phyloP scores from a whole-genome alignment of 345 rosid species.

The Trapa incisa region DNA sequence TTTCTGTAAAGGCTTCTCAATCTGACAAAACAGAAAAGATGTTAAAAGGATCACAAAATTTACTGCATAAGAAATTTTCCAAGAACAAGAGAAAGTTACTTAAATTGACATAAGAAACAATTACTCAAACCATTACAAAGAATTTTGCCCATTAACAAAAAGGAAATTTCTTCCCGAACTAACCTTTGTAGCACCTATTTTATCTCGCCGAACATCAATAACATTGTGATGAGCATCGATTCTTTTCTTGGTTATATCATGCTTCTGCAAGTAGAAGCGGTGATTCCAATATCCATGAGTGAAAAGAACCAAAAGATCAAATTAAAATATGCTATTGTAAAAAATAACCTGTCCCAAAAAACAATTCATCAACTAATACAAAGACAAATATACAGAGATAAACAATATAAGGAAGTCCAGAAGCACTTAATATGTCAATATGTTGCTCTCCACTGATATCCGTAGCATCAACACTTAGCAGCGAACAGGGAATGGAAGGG shows the following conservation, averaged over 20 bases:
- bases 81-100: not conserved
- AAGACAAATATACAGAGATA: not conserved
- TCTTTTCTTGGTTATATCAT: conserved; percentile 55
- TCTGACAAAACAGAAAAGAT: conserved; percentile 15
- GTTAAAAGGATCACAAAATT: not conserved
- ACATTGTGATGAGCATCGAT: conserved; percentile 46
- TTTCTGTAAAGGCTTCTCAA: conserved; percentile 51
- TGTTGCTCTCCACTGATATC: conserved; percentile 75
- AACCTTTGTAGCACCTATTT: conserved; percentile 51
- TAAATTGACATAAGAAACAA: not conserved
- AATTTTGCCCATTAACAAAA: not conserved
- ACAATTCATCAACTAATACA: not conserved
- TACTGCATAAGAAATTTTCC: not conserved
- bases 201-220: conserved; percentile 40
- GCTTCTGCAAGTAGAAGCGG: conserved; percentile 28
- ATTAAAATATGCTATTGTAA: not conserved
- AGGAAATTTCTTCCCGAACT: conserved; percentile 6
- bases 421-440: conserved; percentile 42
- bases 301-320: not conserved
- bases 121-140: not conserved
- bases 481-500: conserved; percentile 49
- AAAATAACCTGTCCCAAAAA: not conserved
- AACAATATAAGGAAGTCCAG: not conserved
- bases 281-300: not conserved
- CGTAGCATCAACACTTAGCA: conserved; percentile 64